phyloP scores from a whole-genome alignment of 768 basidiomycete species.

The Amanita pseudoporphyria region DNA sequence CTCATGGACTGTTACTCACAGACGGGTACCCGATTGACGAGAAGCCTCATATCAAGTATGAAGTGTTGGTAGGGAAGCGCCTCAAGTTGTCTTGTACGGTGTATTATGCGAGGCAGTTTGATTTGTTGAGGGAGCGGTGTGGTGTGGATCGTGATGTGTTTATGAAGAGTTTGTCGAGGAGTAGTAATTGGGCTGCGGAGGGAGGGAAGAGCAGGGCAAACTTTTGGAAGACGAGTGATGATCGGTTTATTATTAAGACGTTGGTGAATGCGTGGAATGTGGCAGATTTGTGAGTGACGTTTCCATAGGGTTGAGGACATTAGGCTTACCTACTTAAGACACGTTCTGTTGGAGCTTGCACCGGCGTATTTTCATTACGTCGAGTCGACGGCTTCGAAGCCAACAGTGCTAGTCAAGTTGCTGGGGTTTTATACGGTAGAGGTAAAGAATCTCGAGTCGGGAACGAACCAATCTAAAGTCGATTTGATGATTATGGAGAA shows the following conservation, averaged over 20 bases:
- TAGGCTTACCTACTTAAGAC: slow-evolving; percentile 28
- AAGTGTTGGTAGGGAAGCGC: slow-evolving; percentile 67
- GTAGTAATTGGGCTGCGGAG: slow-evolving; percentile 62
- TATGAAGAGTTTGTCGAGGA: slow-evolving; percentile 48
- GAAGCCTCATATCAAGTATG: slow-evolving; percentile 75
- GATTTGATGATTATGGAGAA: slow-evolving; percentile 86
- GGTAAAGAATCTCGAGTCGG: slow-evolving; percentile 63
- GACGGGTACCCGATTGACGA: slow-evolving; percentile 46
- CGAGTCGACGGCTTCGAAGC: slow-evolving; percentile 53
- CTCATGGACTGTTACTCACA: slow-evolving; percentile 39
- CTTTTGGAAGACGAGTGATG: slow-evolving; percentile 77
- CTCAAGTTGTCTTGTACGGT: slow-evolving; percentile 74
- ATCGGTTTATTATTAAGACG: slow-evolving; percentile 77
- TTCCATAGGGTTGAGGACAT: slow-evolving; percentile 3
- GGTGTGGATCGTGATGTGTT: slow-evolving; percentile 57
- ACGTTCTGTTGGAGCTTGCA: slow-evolving; percentile 67
- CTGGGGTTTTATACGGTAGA: slow-evolving; percentile 78
- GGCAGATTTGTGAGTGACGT: slow-evolving; percentile 57
- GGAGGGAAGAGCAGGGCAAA: slow-evolving; percentile 76
- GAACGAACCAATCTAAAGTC: slow-evolving; percentile 51
- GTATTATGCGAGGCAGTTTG: slow-evolving; percentile 79
- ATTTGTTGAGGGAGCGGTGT: slow-evolving; percentile 52
- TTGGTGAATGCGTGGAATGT: slow-evolving; percentile 84
- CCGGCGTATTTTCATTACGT: slow-evolving; percentile 78
- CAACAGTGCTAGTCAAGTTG: slow-evolving; percentile 69